Evolutionary conservation across 257 asterid genomes (phyloP).

Genomic region (Gynochthodes officinalis): DNA sequence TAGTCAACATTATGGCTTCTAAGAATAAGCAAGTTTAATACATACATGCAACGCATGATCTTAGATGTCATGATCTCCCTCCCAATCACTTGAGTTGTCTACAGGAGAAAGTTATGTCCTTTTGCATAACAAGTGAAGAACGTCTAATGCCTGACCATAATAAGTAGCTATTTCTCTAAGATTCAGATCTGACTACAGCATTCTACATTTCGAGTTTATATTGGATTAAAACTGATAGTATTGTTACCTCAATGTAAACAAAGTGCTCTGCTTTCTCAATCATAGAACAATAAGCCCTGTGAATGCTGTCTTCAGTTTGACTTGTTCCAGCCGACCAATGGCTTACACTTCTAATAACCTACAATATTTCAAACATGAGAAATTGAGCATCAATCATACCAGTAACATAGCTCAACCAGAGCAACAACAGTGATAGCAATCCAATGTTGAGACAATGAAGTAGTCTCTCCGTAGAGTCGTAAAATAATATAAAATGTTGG

Average conservation of each 20-base stretch:
- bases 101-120: not conserved
- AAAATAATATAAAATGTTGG: not conserved
- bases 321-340: slow-evolving; percentile 98
- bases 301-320: slow-evolving; percentile 96
- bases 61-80: not conserved
- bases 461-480: not conserved
- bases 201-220: not conserved
- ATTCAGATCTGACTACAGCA: not conserved
- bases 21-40: not conserved
- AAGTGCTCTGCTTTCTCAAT: slow-evolving; percentile 84
- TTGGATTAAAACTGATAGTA: not conserved
- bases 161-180: not conserved
- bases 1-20: not conserved
- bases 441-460: not conserved
- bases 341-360: slow-evolving; percentile 94
- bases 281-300: slow-evolving; percentile 83
- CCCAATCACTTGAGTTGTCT: not conserved
- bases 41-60: not conserved
- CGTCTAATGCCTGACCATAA: not conserved
- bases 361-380: slow-evolving; percentile 17
- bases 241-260: slow-evolving; percentile 79
- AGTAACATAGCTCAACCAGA: not conserved
- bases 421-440: not conserved
- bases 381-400: not conserved
- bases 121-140: not conserved